Conservation (phyloP, 2,329 filamentous ascomycete species). For the Hypomyces perniciosus region DNA sequence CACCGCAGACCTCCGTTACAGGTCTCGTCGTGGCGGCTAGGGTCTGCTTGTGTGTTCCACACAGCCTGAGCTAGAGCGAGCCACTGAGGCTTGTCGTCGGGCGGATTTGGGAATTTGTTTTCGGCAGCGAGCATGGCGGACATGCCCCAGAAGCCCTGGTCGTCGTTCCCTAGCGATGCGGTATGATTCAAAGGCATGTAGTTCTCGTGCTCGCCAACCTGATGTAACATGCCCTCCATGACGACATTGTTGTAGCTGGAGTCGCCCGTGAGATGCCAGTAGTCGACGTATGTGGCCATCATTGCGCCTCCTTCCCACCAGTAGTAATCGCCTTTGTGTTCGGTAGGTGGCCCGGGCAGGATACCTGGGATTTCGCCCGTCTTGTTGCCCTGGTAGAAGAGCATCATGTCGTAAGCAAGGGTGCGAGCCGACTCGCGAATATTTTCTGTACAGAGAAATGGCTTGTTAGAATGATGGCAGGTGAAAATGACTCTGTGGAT, state of each 20-base stretch:
- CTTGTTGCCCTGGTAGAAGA: conserved; percentile 45
- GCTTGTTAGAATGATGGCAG: not conserved
- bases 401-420: conserved; percentile 46
- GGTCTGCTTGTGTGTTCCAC: conserved; percentile 54
- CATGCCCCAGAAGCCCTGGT: conserved; percentile 66
- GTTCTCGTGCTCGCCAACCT: conserved; percentile 50
- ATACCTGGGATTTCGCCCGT: conserved; percentile 50
- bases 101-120: conserved; percentile 55
- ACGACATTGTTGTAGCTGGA: conserved; percentile 54
- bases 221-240: conserved; percentile 51
- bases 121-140: conserved; percentile 63
- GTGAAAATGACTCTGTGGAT: not conserved
- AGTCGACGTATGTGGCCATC: conserved; percentile 64
- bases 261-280: conserved; percentile 64
- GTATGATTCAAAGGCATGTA: conserved; percentile 58
- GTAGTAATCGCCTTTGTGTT: conserved; percentile 52
- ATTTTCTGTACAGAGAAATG: conserved; percentile 28
- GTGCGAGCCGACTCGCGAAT: conserved; percentile 41
- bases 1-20: conserved; percentile 68
- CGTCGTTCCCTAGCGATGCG: conserved; percentile 59
- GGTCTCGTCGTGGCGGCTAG: conserved; percentile 56
- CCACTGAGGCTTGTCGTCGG: conserved; percentile 50
- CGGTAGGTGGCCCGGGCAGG: conserved; percentile 47
- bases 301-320: conserved; percentile 70
- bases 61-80: conserved; percentile 63